Conservation (phyloP, 176 grass and related monocot genomes). For the Chloris gayana region DNA sequence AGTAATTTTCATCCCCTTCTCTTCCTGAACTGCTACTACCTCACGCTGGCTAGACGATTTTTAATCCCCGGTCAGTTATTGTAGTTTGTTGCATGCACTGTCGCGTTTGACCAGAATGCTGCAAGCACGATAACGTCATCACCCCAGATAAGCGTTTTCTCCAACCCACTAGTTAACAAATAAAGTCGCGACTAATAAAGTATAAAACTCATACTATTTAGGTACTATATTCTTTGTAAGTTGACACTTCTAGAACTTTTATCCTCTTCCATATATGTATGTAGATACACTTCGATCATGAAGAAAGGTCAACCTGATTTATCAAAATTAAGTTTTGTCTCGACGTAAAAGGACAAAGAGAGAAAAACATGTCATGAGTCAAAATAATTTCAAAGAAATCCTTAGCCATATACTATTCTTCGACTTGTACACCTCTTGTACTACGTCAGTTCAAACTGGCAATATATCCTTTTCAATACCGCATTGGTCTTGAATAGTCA, state of each 20-base stretch:
- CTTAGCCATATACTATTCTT: not conserved
- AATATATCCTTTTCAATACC: not conserved
- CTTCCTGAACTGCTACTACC: slow-evolving; percentile 8
- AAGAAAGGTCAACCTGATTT: slow-evolving; percentile 1
- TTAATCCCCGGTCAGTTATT: slow-evolving; percentile 28
- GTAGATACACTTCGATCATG: not conserved
- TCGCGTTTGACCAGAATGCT: slow-evolving; percentile 44
- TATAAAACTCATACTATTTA: not conserved
- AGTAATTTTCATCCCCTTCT: not conserved
- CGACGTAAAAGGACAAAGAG: not conserved
- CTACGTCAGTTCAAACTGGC: not conserved
- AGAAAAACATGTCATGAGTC: not conserved
- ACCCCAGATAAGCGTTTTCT: not conserved
- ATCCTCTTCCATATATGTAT: not conserved
- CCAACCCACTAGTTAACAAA: slow-evolving; percentile 9
- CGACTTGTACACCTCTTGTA: too few species aligned
- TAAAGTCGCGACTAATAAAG: not conserved
- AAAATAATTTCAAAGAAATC: not conserved
- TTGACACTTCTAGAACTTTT: slow-evolving; percentile 20
- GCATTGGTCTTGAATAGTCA: not conserved
- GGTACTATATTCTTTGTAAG: slow-evolving; percentile 32
- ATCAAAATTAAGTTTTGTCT: not conserved
- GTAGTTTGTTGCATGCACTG: slow-evolving; percentile 39
- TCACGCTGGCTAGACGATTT: not conserved
- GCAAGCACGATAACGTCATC: not conserved